Percentiles rank a stretch among this genome's conserved stretches.
These are phyloP conservation scores for Glycine soja DNA, from an alignment of 306 rosid species.

Conservation along the genomic window DNA sequence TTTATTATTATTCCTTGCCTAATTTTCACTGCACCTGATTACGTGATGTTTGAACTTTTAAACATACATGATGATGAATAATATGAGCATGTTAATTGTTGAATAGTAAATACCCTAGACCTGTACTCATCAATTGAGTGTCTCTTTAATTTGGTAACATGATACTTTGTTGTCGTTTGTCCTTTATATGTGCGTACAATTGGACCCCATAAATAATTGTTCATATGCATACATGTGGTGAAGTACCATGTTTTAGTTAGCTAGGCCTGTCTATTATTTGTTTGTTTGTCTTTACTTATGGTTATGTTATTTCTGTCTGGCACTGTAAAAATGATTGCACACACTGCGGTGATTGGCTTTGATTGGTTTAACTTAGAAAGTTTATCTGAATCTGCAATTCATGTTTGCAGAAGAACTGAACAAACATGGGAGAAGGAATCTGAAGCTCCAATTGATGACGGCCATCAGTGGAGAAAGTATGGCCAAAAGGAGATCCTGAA, in stretches of 20 bases:
- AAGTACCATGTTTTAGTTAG: slow-evolving; percentile 17
- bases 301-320: neutral
- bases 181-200: neutral
- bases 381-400: slow-evolving; percentile 19
- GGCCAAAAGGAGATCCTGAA: slow-evolving; percentile 70
- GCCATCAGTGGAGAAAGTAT: slow-evolving; percentile 82
- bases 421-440: slow-evolving; percentile 56
- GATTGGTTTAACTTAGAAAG: neutral
- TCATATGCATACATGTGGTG: slow-evolving; percentile 1
- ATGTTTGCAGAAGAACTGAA: slow-evolving; percentile 55
- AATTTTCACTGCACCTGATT: neutral
- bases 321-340: slow-evolving; percentile 9
- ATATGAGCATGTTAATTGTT: neutral
- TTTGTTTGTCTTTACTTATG: neutral
- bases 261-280: neutral
- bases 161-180: neutral
- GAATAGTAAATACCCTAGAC: neutral
- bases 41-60: neutral
- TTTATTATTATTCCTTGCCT: slow-evolving; percentile 16
- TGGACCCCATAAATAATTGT: slow-evolving; percentile 54
- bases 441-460: slow-evolving; percentile 55
- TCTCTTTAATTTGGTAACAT: neutral
- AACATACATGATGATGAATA: neutral
- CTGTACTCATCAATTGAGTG: neutral
- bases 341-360: neutral